A percentile compares a stretch with the other conserved stretches of the same genome.
phyloP scores from a whole-genome alignment of 2,329 filamentous ascomycete species.

The Arthrobotrys entomopaga region DNA sequence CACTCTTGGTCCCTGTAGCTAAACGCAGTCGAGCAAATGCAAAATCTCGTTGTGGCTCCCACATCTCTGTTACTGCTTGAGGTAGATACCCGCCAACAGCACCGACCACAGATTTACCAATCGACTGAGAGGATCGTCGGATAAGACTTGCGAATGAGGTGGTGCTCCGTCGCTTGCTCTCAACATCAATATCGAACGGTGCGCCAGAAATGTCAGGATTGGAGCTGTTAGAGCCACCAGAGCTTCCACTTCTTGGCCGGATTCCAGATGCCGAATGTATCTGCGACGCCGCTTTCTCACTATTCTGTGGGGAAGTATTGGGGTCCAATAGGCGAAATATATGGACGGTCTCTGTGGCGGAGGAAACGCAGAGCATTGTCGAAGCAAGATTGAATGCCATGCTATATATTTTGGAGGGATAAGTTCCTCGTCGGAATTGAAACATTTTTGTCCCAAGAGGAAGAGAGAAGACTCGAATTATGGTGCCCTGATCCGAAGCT shows the following conservation, averaged over 20 bases:
- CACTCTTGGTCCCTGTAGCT: slow-evolving; percentile 68
- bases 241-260: slow-evolving; percentile 51
- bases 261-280: slow-evolving; percentile 29
- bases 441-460: slow-evolving; percentile 92
- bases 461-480: slow-evolving; percentile 94
- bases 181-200: slow-evolving; percentile 57
- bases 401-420: slow-evolving; percentile 90
- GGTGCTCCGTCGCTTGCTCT: slow-evolving; percentile 66
- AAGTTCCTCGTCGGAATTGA: slow-evolving; percentile 94
- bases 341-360: slow-evolving; percentile 94
- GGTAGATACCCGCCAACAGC: slow-evolving; percentile 92
- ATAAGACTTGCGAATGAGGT: slow-evolving; percentile 85
- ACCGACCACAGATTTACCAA: slow-evolving; percentile 86
- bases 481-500: slow-evolving; percentile 95
- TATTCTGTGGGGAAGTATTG: not conserved
- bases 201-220: slow-evolving; percentile 56
- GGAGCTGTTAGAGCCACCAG: slow-evolving; percentile 45
- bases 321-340: slow-evolving; percentile 82
- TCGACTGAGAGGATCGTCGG: slow-evolving; percentile 91
- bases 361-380: slow-evolving; percentile 92
- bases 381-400: slow-evolving; percentile 98
- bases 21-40: slow-evolving; percentile 95
- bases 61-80: slow-evolving; percentile 94
- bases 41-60: slow-evolving; percentile 94
- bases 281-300: slow-evolving; percentile 10